phyloP scores from a whole-genome alignment of 306 rosid species.

The Acacia crassicarpa region DNA sequence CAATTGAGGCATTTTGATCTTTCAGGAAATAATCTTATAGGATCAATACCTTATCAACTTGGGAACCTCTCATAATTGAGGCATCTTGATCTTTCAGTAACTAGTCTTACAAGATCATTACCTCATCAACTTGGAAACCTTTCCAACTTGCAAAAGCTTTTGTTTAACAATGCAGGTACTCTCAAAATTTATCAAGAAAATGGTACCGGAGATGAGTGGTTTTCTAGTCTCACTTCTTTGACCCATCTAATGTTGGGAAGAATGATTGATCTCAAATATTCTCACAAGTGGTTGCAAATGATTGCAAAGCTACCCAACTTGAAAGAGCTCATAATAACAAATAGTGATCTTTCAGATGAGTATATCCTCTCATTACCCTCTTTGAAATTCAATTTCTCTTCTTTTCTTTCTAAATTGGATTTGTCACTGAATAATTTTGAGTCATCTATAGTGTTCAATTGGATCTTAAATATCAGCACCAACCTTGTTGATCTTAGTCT shows the following conservation, averaged over 20 bases:
- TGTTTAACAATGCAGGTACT: neutral
- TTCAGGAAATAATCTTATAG: accelerated
- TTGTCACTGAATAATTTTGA: neutral
- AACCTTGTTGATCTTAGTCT: neutral
- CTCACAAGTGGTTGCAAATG: neutral
- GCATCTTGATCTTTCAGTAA: neutral
- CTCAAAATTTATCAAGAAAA: neutral
- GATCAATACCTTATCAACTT: neutral
- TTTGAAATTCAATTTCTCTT: neutral
- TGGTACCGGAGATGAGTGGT: neutral
- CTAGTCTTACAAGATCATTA: neutral
- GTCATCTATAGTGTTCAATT: neutral
- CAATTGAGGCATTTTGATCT: neutral
- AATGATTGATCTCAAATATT: neutral
- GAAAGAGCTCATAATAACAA: neutral
- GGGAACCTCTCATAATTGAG: neutral
- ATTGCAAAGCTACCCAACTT: neutral
- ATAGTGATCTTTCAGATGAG: neutral
- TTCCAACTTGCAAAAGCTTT: neutral
- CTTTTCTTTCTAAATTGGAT: neutral
- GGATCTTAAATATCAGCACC: neutral
- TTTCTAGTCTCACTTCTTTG: neutral
- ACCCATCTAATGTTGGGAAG: neutral
- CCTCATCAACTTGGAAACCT: neutral
- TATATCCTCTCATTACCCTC: neutral